These are phyloP conservation scores for Candida sanyaensis DNA, from an alignment of 1,139 yeast species.

Conservation along the genomic window DNA sequence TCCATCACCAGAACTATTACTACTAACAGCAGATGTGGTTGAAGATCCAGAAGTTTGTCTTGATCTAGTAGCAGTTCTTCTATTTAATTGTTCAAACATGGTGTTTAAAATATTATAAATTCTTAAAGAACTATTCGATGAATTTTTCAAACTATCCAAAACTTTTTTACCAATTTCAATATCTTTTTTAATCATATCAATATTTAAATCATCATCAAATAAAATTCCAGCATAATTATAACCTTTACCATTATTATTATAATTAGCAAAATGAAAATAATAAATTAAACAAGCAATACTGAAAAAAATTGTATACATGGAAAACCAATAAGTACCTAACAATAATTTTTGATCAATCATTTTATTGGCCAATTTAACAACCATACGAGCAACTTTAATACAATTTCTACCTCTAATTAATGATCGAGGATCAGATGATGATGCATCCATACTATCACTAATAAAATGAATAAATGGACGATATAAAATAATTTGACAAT, in stretches of 20 bases:
- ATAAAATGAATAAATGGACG: constrained; percentile 91
- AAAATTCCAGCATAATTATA: constrained; percentile 49
- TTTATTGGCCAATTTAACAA: constrained; percentile 79
- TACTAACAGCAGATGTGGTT: neutral
- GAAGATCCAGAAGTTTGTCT: constrained; percentile 5
- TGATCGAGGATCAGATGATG: constrained; percentile 47
- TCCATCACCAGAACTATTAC: neutral
- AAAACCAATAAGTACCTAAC: constrained; percentile 92
- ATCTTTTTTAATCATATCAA: constrained; percentile 70
- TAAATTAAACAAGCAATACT: constrained; percentile 86
- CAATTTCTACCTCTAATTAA: constrained; percentile 79
- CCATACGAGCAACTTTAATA: constrained; percentile 81
- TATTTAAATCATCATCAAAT: constrained; percentile 61
- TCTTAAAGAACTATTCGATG: constrained; percentile 76
- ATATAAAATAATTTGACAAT: constrained; percentile 81
- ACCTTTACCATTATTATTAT: constrained; percentile 26
- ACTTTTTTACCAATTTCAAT: constrained; percentile 83
- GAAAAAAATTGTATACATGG: constrained; percentile 88
- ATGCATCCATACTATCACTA: constrained; percentile 45
- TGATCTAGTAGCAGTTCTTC: constrained; percentile 56
- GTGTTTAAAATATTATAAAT: constrained; percentile 79
- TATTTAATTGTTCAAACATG: constrained; percentile 77
- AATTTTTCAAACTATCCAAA: constrained; percentile 67
- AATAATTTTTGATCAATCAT: constrained; percentile 74
- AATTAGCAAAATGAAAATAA: constrained; percentile 72